Conservation (phyloP, 1,284 basidiomycete species). For the Hemileccinum hortonii region DNA sequence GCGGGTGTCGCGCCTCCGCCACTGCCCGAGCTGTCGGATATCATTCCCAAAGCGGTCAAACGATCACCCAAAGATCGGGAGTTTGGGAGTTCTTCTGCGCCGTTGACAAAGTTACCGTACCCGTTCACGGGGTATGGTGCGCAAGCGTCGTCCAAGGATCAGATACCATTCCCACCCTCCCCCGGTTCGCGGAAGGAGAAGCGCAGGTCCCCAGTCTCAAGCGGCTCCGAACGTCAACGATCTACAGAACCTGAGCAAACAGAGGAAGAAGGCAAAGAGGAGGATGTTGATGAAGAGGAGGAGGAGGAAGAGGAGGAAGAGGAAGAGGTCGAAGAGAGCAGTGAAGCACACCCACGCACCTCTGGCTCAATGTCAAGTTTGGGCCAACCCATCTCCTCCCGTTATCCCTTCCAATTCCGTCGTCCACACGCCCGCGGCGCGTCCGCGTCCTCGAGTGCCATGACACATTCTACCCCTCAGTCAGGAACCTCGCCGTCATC, state of each 20-base stretch:
- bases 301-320: constrained; percentile 39
- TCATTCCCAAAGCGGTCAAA: constrained; percentile 45
- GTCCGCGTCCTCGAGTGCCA: constrained; percentile 40
- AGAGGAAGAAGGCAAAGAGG: constrained; percentile 40
- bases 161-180: constrained; percentile 71
- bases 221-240: constrained; percentile 17
- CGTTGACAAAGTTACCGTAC: constrained; percentile 53
- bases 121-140: constrained; percentile 59
- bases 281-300: constrained; percentile 39
- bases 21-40: constrained; percentile 40
- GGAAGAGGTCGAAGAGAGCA: constrained; percentile 40
- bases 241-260: constrained; percentile 20
- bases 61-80: constrained; percentile 40
- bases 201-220: constrained; percentile 25
- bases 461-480: constrained; percentile 36
- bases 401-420: constrained; percentile 70
- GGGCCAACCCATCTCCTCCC: constrained; percentile 67
- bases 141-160: constrained; percentile 55
- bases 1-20: constrained; percentile 18
- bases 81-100: constrained; percentile 35
- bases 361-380: constrained; percentile 78
- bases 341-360: constrained; percentile 53
- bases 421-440: constrained; percentile 47
- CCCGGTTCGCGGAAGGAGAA: constrained; percentile 43
- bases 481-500: constrained; percentile 39